A percentile compares a stretch with the other conserved stretches of the same genome.
These are phyloP conservation scores for Plasmodium chabaudi DNA, from an alignment of 169 alveolate species.

Conservation along the genomic window DNA sequence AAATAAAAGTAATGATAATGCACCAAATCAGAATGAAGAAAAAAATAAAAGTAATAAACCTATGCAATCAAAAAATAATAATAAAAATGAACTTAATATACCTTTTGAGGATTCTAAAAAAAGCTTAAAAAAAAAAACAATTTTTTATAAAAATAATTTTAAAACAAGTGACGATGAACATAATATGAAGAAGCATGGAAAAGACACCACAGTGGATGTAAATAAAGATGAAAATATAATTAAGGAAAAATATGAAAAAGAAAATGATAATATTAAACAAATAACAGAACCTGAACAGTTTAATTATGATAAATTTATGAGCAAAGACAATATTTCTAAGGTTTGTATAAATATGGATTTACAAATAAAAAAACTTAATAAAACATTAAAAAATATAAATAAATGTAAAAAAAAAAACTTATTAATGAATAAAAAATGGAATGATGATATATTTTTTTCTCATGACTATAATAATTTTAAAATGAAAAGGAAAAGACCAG, in stretches of 20 bases:
- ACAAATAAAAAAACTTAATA: conserved; percentile 21
- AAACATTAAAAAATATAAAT: conserved; percentile 29
- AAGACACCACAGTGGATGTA: no score
- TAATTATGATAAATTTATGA: conserved; percentile 46
- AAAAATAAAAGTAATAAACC: no score
- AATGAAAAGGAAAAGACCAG: conserved; percentile 2
- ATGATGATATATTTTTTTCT: neutral
- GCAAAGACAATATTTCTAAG: neutral
- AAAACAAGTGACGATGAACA: no score
- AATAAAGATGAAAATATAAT: neutral
- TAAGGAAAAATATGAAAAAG: neutral
- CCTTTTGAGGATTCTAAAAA: no score
- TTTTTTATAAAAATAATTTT: no score
- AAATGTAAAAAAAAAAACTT: neutral
- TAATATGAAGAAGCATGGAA: no score
- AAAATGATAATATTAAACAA: neutral
- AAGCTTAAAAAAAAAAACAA: no score
- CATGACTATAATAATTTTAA: neutral
- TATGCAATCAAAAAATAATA: no score
- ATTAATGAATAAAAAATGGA: neutral
- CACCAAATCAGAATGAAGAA: no score
- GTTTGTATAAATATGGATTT: conserved; percentile 10
- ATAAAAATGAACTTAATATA: no score
- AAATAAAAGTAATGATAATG: no score
- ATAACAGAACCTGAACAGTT: conserved; percentile 15